Evolutionary conservation across 2,329 filamentous ascomycete genomes (phyloP).

Genomic region (Plenodomus lindquistii): DNA sequence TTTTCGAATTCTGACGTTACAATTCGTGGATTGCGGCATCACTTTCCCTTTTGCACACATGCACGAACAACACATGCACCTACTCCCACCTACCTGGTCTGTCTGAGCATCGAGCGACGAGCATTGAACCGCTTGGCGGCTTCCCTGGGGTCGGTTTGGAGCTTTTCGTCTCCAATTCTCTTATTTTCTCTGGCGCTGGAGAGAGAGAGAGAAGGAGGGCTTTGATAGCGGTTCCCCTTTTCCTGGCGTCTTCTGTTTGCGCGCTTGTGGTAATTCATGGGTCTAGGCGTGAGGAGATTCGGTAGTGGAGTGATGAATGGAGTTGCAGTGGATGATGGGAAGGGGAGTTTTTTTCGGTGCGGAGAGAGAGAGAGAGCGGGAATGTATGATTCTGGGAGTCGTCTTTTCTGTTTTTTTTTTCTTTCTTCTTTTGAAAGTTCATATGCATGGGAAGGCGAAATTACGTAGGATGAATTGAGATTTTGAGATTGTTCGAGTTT

Average conservation of each 20-base stretch:
- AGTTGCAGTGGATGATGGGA: no score
- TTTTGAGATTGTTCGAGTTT: conserved; percentile 11
- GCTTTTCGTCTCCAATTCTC: neutral
- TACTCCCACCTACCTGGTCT: neutral
- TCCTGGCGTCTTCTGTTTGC: neutral
- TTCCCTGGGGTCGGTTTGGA: neutral
- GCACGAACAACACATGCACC: neutral
- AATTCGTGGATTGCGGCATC: neutral
- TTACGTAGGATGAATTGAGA: conserved; percentile 32
- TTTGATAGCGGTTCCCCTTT: neutral
- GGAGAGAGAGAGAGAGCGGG: neutral
- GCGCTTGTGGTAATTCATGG: no score
- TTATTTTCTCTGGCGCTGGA: neutral
- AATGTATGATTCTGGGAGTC: neutral
- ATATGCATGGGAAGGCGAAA: conserved; percentile 9
- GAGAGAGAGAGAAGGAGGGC: neutral
- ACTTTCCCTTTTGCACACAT: neutral
- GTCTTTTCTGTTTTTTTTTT: neutral
- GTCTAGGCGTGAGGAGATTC: neutral
- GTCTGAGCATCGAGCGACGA: neutral
- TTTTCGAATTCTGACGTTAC: neutral
- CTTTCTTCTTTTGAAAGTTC: neutral
- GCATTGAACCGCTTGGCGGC: neutral
- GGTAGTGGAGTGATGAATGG: no score
- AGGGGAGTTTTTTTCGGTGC: no score